Base-by-base conservation (phyloP, 2,329 filamentous ascomycete species). In the Cladosporium sp. region DNA sequence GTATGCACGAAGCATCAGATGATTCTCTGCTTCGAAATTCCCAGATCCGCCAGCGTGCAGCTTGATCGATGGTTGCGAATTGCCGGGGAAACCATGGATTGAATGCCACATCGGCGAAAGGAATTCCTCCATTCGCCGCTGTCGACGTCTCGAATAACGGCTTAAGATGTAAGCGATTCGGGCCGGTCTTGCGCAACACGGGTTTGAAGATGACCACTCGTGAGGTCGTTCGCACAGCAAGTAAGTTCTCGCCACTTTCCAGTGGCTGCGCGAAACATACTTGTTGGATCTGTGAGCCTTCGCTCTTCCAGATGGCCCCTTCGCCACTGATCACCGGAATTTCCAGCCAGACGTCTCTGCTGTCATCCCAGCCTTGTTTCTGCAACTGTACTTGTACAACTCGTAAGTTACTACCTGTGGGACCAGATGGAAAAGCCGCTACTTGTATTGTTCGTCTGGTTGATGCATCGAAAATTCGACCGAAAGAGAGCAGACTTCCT, bases 41-140 rank as follows among this genome's bases (percentile, higher is more conserved):
- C 84, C 86, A 90, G 3, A 90, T 70, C 42, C 77, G 84, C 89
- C 88, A 92, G 58, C 75, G 77, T 1, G 87, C 88, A 34, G 74
- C 74, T 52, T 83, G 77, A 64, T 91, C 86, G 17, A 91, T 76
- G 24, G 91, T 75, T 15, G 79, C 85, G 53, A 91, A 73, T 64
- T 88, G 85, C 1, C 83, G 80, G 15, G 76, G 73, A 58, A 77
- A 82, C 69, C 74, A 82, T 0, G 86, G 82, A 61, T 86, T 87
- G 68, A 91, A 89, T 0, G 81, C 72, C 3, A 88, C 75, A 70
- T 91, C 85, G 0, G 79, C 78, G 64, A 89, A 85, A 0, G 77
- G 67, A 28, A 71, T 74, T 1, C 80, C 81, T 1, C 82, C 84
- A 0, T 83, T 86, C 28, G 80, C 71, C 2, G 76, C 68, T 13